Percentiles rank a stretch among this genome's conserved stretches.
These are phyloP conservation scores for Iodosphaeria phyllophila DNA, from an alignment of 2,329 filamentous ascomycete species.

Conservation along the genomic window DNA sequence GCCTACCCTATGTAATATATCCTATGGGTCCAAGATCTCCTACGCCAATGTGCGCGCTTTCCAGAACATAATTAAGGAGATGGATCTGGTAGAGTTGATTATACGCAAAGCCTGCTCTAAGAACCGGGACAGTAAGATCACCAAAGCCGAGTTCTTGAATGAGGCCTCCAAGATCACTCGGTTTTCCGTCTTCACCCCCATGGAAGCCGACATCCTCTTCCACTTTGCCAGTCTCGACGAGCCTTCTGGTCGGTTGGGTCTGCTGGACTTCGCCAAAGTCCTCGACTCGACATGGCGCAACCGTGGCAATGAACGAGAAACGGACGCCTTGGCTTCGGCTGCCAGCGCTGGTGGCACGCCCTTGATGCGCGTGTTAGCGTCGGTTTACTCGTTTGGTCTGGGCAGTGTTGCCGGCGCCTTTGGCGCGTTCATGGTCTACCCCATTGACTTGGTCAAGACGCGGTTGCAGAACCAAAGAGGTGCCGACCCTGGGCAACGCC, in stretches of 20 bases:
- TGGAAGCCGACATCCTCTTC: slow-evolving; percentile 97
- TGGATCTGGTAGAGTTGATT: slow-evolving; percentile 92
- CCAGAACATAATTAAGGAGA: slow-evolving; percentile 93
- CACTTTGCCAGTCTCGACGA: slow-evolving; percentile 92
- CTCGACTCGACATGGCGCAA: slow-evolving; percentile 83
- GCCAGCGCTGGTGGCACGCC: slow-evolving; percentile 36
- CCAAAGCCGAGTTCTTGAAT: slow-evolving; percentile 81
- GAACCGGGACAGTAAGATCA: slow-evolving; percentile 82
- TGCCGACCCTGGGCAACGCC: slow-evolving; percentile 59
- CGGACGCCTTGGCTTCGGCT: slow-evolving; percentile 18
- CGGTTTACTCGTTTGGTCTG: slow-evolving; percentile 75
- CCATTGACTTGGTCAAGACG: slow-evolving; percentile 96
- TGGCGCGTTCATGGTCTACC: slow-evolving; percentile 98
- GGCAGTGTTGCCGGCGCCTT: slow-evolving; percentile 88
- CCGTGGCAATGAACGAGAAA: slow-evolving; percentile 30
- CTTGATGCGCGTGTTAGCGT: slow-evolving; percentile 50
- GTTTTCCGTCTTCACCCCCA: slow-evolving; percentile 91
- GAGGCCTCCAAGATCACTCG: slow-evolving; percentile 81
- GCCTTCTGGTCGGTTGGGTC: slow-evolving; percentile 64
- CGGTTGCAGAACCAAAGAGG: slow-evolving; percentile 93
- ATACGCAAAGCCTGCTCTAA: slow-evolving; percentile 71
- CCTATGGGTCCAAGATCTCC: slow-evolving; percentile 77
- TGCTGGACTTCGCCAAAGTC: slow-evolving; percentile 83
- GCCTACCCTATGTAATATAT: slow-evolving; percentile 87
- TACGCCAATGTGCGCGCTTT: slow-evolving; percentile 96